phyloP scores from a whole-genome alignment of 1,284 basidiomycete species.

The Ustilago cynodontis region DNA sequence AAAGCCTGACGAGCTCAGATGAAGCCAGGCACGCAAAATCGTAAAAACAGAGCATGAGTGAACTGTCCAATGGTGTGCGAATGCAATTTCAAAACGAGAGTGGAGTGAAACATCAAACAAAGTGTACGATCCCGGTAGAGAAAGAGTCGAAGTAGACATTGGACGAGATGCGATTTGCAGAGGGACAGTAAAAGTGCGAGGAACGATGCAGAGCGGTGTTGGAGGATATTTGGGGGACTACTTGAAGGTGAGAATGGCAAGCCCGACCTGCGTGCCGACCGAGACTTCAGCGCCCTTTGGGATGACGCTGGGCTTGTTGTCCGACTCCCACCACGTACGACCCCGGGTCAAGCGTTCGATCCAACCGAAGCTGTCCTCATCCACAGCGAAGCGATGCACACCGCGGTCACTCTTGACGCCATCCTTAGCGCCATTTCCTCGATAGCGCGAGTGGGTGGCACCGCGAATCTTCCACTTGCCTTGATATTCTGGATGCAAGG shows the following conservation, averaged over 20 bases:
- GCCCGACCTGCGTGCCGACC: slow-evolving; percentile 39
- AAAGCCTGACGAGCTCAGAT: background rate
- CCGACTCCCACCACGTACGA: slow-evolving; percentile 36
- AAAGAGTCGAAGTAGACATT: slow-evolving; percentile 3
- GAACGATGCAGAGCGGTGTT: background rate
- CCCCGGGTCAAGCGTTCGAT: slow-evolving; percentile 40
- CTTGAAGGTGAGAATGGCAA: slow-evolving; percentile 43
- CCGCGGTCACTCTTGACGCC: slow-evolving; percentile 24
- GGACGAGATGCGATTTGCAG: slow-evolving; percentile 20
- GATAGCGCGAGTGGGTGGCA: slow-evolving; percentile 43
- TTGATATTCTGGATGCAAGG: slow-evolving; percentile 43
- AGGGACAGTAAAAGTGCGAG: slow-evolving; percentile 2
- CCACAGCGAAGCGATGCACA: slow-evolving; percentile 32
- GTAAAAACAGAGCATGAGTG: background rate
- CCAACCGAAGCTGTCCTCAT: slow-evolving; percentile 51
- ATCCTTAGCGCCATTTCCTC: slow-evolving; percentile 32
- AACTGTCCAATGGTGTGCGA: slow-evolving; percentile 1
- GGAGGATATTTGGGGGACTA: slow-evolving; percentile 6
- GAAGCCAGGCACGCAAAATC: background rate
- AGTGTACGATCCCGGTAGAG: slow-evolving; percentile 1
- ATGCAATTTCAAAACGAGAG: slow-evolving; percentile 6
- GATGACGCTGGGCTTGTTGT: slow-evolving; percentile 13
- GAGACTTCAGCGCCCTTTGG: slow-evolving; percentile 32
- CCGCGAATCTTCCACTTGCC: slow-evolving; percentile 50
- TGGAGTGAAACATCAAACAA: background rate